Conservation (phyloP, 108 stramenopile genomes). For the Seminavis robusta region DNA sequence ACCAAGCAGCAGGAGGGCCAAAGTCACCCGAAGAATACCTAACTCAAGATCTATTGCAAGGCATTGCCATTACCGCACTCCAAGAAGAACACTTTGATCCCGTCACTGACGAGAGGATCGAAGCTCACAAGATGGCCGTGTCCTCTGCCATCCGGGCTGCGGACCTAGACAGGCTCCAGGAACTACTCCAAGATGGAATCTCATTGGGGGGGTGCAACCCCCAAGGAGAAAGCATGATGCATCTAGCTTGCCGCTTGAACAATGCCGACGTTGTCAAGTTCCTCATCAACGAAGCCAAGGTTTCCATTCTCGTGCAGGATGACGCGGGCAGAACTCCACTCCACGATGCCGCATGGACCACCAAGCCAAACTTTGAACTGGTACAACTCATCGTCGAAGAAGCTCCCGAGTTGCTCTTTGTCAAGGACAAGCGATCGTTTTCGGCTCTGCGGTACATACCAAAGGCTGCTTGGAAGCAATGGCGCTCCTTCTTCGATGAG, state of each 20-base stretch:
- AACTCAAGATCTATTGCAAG: too few relatives aligned
- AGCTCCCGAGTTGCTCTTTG: slow-evolving; percentile 18
- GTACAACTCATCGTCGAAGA: slow-evolving; percentile 18
- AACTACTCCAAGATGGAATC: slow-evolving; percentile 15
- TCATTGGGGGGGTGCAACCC: slow-evolving; percentile 37
- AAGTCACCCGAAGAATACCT: too few relatives aligned
- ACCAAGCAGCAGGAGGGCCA: too few relatives aligned
- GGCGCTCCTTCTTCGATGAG: slow-evolving; percentile 1
- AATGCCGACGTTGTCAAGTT: slow-evolving; percentile 23
- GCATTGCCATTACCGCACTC: too few relatives aligned
- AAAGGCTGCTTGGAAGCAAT: slow-evolving; percentile 23
- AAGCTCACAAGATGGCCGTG: too few relatives aligned
- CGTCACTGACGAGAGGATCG: too few relatives aligned
- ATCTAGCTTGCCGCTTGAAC: slow-evolving; percentile 52
- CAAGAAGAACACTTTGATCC: too few relatives aligned
- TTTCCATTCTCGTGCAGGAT: slow-evolving; percentile 30
- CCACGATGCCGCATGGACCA: slow-evolving; percentile 54
- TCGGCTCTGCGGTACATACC: slow-evolving; percentile 45
- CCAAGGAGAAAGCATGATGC: slow-evolving; percentile 57
- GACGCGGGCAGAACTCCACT: slow-evolving; percentile 48
- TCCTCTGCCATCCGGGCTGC: slow-evolving; percentile 43
- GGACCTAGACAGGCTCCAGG: slow-evolving; percentile 45
- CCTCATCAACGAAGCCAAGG: slow-evolving; percentile 29
- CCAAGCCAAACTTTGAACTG: slow-evolving; percentile 24
- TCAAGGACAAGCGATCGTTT: slow-evolving; percentile 35